Base-by-base conservation (phyloP, 2,329 filamentous ascomycete genomes). In the Fusarium torreyae region DNA sequence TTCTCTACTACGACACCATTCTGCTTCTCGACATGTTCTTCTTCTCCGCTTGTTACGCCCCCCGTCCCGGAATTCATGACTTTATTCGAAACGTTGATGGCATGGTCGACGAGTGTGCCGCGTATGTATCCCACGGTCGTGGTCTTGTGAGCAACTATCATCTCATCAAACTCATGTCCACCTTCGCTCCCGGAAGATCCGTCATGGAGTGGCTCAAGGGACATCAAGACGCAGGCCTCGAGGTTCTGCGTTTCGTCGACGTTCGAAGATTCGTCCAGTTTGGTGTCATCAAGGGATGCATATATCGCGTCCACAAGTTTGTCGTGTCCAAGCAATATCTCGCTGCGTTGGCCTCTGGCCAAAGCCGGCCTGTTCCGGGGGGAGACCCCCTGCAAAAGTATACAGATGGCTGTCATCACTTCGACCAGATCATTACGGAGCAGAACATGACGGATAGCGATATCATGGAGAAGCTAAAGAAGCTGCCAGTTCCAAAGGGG, bases 1-100 rank as follows among this genome's bases (percentile, higher is more conserved):
- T 99, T 11, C 86, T 98, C 26, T 97, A 97, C 83, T 98, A 98
- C 80, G 93, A 95, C 76, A 95, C 94, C 74, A 88, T 97, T 36
- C 86, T 97, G 26, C 87, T 98, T 54, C 88, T 98, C 13, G 96
- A 99, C 81, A 92, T 98, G 73, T 98, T 98, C 84, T 94, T 96
- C 78, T 99, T 98, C 78, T 87, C 90, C 33, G 93, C 93, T 42
- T 95, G 97, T 74, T 99, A 99, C 77, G 94, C 94, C 0, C 91
- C 91, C 0, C 93, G 88, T 1, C 86, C 90, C 0, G 91, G 92
- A 38, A 91, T 99, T 60, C 88, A 91, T 66, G 88, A 91, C 66
- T 97, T 99, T 74, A 86, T 96, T 33, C 85, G 88, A 42, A 93
- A 98, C 75, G 84, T 87, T 40, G 88, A 89, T 58, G 89, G 84